A percentile compares a stretch with the other conserved stretches of the same genome.
phyloP scores from a whole-genome alignment of 129 eudicot genomes.

The Escallonia rubra region DNA sequence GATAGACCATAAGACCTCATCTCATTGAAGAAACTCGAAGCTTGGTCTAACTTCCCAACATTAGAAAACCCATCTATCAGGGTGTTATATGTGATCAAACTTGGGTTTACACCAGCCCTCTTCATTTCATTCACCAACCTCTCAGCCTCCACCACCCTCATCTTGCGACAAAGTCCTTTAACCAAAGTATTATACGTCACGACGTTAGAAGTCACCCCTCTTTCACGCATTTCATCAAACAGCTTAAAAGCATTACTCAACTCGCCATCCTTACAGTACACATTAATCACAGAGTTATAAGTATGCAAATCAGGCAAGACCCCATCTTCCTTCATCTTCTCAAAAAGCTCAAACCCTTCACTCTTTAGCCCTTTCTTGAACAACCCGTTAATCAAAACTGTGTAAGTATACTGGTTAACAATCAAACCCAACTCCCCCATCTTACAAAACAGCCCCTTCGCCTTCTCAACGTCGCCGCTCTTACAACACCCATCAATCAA shows the following conservation, averaged over 20 bases:
- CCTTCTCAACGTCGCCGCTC: slow-evolving; percentile 31
- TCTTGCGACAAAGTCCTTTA: slow-evolving; percentile 28
- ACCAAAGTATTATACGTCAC: slow-evolving; percentile 46
- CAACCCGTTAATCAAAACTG: slow-evolving; percentile 48
- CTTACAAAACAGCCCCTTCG: slow-evolving; percentile 30
- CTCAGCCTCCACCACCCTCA: slow-evolving; percentile 28
- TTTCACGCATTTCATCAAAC: slow-evolving; percentile 44
- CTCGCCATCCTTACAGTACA: slow-evolving; percentile 30
- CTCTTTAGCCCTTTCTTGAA: slow-evolving; percentile 42
- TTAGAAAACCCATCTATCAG: slow-evolving; percentile 43
- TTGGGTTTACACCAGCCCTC: slow-evolving; percentile 33
- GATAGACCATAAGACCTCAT: slow-evolving; percentile 30
- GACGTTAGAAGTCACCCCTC: slow-evolving; percentile 39
- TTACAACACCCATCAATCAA: slow-evolving; percentile 58
- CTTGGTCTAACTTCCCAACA: slow-evolving; percentile 30
- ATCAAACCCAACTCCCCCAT: slow-evolving; percentile 44
- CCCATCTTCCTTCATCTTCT: slow-evolving; percentile 47
- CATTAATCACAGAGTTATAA: slow-evolving; percentile 31
- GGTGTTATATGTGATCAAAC: slow-evolving; percentile 36
- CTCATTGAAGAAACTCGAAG: slow-evolving; percentile 29
- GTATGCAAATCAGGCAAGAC: slow-evolving; percentile 39
- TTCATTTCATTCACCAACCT: slow-evolving; percentile 36
- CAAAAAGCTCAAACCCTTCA: slow-evolving; percentile 48
- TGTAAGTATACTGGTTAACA: slow-evolving; percentile 44
- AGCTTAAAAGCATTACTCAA: slow-evolving; percentile 22